A percentile compares a stretch with the other conserved stretches of the same genome.
Evolutionary conservation across 2,329 filamentous ascomycete genomes (phyloP).

Genomic region (Kalaharituber pfeilii): DNA sequence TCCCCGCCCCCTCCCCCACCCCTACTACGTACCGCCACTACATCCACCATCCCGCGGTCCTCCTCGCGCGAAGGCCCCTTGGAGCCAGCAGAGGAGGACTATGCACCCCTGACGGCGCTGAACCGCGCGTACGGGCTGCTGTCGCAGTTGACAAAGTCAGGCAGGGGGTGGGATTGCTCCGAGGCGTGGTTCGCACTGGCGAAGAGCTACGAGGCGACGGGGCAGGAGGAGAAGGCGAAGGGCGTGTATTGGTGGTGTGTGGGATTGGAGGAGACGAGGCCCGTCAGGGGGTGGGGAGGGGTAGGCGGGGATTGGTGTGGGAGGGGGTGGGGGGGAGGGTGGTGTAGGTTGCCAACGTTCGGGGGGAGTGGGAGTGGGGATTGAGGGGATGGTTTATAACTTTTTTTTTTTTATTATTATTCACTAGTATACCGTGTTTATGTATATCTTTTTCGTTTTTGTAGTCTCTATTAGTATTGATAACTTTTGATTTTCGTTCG

Average conservation of each 20-base stretch:
- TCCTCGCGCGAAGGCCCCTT: constrained; percentile 23
- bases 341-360: neutral
- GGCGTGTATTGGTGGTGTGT: constrained; percentile 96
- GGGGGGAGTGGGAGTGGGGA: neutral
- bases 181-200: constrained; percentile 89
- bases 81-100: too few species aligned
- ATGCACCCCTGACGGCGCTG: constrained; percentile 50
- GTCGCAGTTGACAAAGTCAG: constrained; percentile 66
- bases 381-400: neutral
- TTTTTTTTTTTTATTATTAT: constrained; percentile 1
- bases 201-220: constrained; percentile 71
- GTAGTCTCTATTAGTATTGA: constrained; percentile 1
- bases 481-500: neutral
- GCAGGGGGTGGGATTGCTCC: constrained; percentile 72
- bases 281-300: constrained; percentile 55
- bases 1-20: constrained; percentile 11
- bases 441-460: neutral
- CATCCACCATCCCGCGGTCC: constrained; percentile 12
- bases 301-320: constrained; percentile 8
- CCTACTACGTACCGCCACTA: constrained; percentile 10
- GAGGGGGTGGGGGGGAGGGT: constrained; percentile 8
- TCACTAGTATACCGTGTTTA: constrained; percentile 2
- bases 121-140: constrained; percentile 78
- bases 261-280: constrained; percentile 72
- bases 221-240: constrained; percentile 72